Percentiles rank a stretch among this genome's conserved stretches.
Evolutionary conservation across 2,329 filamentous ascomycete species (phyloP).

Genomic region (Penicillium corylophilum): DNA sequence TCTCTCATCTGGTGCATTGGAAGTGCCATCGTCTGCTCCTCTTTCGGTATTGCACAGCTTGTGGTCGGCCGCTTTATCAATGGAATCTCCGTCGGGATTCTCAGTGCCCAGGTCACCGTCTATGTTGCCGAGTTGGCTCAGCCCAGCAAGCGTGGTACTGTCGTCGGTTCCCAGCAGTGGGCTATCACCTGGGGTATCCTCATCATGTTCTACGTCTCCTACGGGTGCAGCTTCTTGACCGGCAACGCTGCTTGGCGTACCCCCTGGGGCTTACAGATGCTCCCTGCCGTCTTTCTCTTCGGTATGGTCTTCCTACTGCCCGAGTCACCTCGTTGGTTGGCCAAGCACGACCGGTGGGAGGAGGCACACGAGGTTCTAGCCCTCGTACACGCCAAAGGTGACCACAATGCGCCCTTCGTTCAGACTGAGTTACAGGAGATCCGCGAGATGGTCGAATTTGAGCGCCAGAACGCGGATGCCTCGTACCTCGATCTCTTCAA

Average conservation of each 20-base stretch:
- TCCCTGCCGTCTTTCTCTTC: slow-evolving; percentile 61
- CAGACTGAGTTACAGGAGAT: slow-evolving; percentile 70
- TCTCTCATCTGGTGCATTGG: slow-evolving; percentile 55
- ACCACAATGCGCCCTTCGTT: slow-evolving; percentile 65
- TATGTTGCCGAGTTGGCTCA: slow-evolving; percentile 68
- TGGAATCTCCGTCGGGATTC: slow-evolving; percentile 72
- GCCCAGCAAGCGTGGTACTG: slow-evolving; percentile 55
- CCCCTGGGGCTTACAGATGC: slow-evolving; percentile 65
- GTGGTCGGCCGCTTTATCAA: slow-evolving; percentile 69
- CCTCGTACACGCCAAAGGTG: slow-evolving; percentile 63
- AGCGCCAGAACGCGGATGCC: slow-evolving; percentile 67
- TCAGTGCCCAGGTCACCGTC: slow-evolving; percentile 68
- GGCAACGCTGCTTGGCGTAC: slow-evolving; percentile 61
- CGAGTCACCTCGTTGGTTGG: slow-evolving; percentile 64
- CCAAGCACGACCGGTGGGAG: slow-evolving; percentile 60
- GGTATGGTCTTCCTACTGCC: slow-evolving; percentile 53
- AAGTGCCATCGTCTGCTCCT: slow-evolving; percentile 60
- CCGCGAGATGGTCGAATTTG: slow-evolving; percentile 69
- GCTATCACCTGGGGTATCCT: slow-evolving; percentile 71
- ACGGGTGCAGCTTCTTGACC: slow-evolving; percentile 61
- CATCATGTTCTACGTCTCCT: slow-evolving; percentile 67
- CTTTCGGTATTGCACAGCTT: slow-evolving; percentile 69
- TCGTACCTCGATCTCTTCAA: slow-evolving; percentile 70
- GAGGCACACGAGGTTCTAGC: slow-evolving; percentile 52
- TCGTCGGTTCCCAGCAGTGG: slow-evolving; percentile 72